phyloP scores from a whole-genome alignment of 768 basidiomycete species.

The Pleurotus tuoliensis region DNA sequence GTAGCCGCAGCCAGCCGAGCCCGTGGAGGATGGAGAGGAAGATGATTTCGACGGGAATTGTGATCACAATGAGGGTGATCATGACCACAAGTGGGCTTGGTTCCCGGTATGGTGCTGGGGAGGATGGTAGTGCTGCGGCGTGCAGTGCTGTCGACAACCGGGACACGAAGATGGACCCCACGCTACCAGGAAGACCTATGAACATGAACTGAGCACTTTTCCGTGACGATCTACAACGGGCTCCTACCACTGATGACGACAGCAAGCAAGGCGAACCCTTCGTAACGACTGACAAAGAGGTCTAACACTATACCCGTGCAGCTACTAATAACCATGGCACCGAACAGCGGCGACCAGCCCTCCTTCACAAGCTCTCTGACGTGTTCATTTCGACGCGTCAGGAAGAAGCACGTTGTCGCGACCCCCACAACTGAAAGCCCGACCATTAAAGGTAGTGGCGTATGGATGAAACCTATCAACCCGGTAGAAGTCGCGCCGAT shows the following conservation, averaged over 20 bases:
- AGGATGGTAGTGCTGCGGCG: constrained; percentile 39
- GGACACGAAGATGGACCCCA: constrained; percentile 89
- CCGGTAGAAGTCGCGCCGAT: constrained; percentile 70
- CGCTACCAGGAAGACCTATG: constrained; percentile 81
- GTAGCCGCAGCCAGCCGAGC: constrained; percentile 78
- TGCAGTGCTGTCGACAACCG: constrained; percentile 89
- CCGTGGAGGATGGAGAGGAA: constrained; percentile 64
- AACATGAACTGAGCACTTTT: neutral
- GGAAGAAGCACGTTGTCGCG: constrained; percentile 43
- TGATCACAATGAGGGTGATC: constrained; percentile 66
- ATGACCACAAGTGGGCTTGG: constrained; percentile 53
- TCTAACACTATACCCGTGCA: constrained; percentile 92
- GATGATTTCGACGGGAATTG: constrained; percentile 74
- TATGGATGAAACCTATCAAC: constrained; percentile 65
- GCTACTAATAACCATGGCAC: constrained; percentile 85
- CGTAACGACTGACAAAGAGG: constrained; percentile 80
- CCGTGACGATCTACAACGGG: neutral
- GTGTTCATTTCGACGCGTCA: constrained; percentile 62
- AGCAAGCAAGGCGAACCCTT: constrained; percentile 84
- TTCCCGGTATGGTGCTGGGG: constrained; percentile 17
- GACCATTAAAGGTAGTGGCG: constrained; percentile 59
- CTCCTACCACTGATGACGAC: constrained; percentile 80
- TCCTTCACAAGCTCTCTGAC: constrained; percentile 71
- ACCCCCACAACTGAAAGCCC: constrained; percentile 45
- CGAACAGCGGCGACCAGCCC: constrained; percentile 89